Conservation (phyloP, 768 basidiomycete genomes). For the Leccinum uliginosum region DNA sequence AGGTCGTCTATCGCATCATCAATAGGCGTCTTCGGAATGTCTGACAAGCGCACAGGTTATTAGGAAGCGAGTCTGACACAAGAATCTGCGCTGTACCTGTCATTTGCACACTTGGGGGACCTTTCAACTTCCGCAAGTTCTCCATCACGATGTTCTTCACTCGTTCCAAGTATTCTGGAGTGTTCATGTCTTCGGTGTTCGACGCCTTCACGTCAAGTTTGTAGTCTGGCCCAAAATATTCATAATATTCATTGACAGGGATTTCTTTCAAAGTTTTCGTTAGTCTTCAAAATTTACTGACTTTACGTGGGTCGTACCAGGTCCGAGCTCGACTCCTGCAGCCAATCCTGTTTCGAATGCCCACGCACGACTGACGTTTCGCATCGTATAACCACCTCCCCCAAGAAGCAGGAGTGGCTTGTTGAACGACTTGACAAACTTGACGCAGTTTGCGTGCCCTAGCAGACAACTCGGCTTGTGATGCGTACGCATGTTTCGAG, state of each 20-base stretch:
- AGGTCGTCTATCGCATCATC: conserved; percentile 82
- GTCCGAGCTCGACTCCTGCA: conserved; percentile 90
- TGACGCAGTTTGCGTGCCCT: conserved; percentile 97
- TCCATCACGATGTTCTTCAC: conserved; percentile 91
- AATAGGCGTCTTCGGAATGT: conserved; percentile 78
- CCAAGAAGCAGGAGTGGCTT: conserved; percentile 92
- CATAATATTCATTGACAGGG: conserved; percentile 98
- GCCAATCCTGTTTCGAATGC: conserved; percentile 97
- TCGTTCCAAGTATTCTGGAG: conserved; percentile 87
- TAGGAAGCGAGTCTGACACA: not conserved
- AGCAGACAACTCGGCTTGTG: conserved; percentile 2
- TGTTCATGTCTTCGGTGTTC: conserved; percentile 95
- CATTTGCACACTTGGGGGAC: conserved; percentile 92
- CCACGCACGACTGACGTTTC: conserved; percentile 95
- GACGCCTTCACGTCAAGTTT: conserved; percentile 91
- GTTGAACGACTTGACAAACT: conserved; percentile 94
- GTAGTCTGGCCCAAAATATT: conserved; percentile 98
- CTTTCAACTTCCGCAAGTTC: conserved; percentile 78
- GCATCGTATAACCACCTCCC: conserved; percentile 98
- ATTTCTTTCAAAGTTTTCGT: conserved; percentile 59
- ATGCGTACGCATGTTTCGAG: not conserved
- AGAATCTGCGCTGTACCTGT: conserved; percentile 46
- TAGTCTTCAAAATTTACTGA: not conserved
- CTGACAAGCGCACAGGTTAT: conserved; percentile 37
- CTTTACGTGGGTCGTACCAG: conserved; percentile 45